Percentiles rank a stretch among this genome's conserved stretches.
Conservation (phyloP, 192 early-diverging fungal species). For the Podila horticola region DNA sequence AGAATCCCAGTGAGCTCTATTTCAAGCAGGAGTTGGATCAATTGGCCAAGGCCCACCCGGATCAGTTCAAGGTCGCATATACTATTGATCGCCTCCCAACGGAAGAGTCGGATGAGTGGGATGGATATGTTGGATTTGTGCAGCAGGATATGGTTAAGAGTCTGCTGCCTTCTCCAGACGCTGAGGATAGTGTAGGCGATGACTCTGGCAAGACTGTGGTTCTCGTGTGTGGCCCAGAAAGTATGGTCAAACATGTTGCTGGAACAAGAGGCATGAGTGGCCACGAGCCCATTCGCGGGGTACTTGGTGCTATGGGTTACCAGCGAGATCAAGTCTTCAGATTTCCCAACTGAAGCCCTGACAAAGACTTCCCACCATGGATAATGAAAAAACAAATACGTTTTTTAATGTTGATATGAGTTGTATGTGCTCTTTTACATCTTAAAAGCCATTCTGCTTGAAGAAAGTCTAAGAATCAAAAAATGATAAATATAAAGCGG, state of each 20-base stretch:
- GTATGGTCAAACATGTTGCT: constrained; percentile 68
- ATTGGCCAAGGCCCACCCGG: constrained; percentile 49
- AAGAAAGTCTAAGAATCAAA: constrained; percentile 21
- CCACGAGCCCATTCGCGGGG: constrained; percentile 68
- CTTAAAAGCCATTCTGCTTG: constrained; percentile 13
- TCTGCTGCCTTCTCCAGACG: constrained; percentile 17
- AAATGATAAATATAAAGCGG: not conserved
- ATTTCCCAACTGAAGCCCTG: too few species aligned
- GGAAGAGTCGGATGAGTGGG: constrained; percentile 32
- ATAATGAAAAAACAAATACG: too few species aligned
- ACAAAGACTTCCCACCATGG: too few species aligned
- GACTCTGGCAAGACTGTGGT: constrained; percentile 42
- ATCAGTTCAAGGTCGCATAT: constrained; percentile 59
- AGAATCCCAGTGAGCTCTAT: constrained; percentile 60
- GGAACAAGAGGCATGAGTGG: constrained; percentile 60
- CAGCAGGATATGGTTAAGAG: constrained; percentile 49
- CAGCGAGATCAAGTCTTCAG: constrained; percentile 66
- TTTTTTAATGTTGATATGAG: too few species aligned
- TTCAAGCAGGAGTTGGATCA: constrained; percentile 63
- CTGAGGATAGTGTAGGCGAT: not conserved
- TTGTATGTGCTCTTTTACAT: too few species aligned
- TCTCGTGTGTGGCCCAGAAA: constrained; percentile 73
- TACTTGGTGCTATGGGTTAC: constrained; percentile 64
- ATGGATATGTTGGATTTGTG: constrained; percentile 34
- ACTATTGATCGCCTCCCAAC: constrained; percentile 59